Evolutionary conservation across 2,329 filamentous ascomycete species (phyloP), one percentile per base, ranked within the genome.

Genomic region (Talaromyces sp.): DNA sequence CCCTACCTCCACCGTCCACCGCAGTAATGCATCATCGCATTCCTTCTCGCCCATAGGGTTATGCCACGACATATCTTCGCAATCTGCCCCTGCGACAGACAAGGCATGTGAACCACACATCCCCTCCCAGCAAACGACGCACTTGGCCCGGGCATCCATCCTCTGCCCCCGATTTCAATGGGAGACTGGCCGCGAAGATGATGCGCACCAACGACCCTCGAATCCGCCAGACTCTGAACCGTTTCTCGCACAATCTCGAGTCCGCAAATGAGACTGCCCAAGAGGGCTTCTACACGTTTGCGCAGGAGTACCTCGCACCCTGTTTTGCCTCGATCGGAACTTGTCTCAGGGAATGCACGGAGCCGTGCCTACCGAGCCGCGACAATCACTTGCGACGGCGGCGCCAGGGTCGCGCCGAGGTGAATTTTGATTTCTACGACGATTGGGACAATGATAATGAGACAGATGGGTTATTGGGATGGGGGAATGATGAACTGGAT

Each of bases 391-490:
- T 86, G 54, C 86, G 61, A 57, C 85, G 90, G 60, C 81, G 88
- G 63, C 86, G 91, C 68, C 84, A 88, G 38, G 76, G 75, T 19
- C 76, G 81, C 56, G 89, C 92, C 29, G 92, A 97, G 75, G 85
- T 89, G 68, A 92, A 85, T 69, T 97, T 97, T 72, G 93, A 97
- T 74, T 97, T 97, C 73, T 97, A 97, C 78, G 93, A 97, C 75
- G 93, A 97, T 75, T 97, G 93, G 93, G 91, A 96, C 63, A 81
- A 83, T 52, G 82, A 85, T 58, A 83, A 86, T 60, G 69, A 66
- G 31, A 82, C 84, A 56, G 80, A 79, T 35, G 83, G 86, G 43
- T 74, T 93, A 54, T 77, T 92, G 57, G 88, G 85, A 52, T 96
- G 91, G 90, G 87, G 88, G 43, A 87, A 84, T 66, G 92, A 95